Evolutionary conservation across 1,284 basidiomycete genomes (phyloP).

Genomic region (Gomphus sp.): DNA sequence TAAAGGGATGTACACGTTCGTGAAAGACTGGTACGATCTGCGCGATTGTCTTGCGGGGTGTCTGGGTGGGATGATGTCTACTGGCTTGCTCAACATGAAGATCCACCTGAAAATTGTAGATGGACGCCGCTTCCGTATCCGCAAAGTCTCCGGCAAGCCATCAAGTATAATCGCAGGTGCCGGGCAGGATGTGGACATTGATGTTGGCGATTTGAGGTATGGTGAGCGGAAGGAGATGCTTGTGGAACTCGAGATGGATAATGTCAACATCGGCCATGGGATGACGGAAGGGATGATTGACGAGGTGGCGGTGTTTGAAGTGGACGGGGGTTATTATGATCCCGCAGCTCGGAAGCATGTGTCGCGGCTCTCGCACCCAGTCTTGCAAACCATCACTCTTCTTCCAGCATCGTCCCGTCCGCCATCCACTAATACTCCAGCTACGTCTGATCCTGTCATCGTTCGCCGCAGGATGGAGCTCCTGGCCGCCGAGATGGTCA

Average conservation of each 20-base stretch:
- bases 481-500: constrained; percentile 90
- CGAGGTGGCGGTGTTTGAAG: constrained; percentile 86
- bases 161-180: constrained; percentile 76
- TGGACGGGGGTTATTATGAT: constrained; percentile 89
- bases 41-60: constrained; percentile 85
- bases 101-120: constrained; percentile 87
- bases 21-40: constrained; percentile 92
- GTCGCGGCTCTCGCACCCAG: constrained; percentile 78
- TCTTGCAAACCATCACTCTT: constrained; percentile 82
- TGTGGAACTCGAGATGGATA: constrained; percentile 86
- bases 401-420: constrained; percentile 40
- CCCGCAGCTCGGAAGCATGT: constrained; percentile 74
- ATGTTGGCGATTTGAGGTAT: constrained; percentile 86
- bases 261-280: constrained; percentile 67
- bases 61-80: constrained; percentile 89
- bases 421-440: constrained; percentile 29
- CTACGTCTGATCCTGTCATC: constrained; percentile 71
- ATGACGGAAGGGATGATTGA: constrained; percentile 91
- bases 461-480: constrained; percentile 91
- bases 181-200: constrained; percentile 90
- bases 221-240: constrained; percentile 93
- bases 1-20: constrained; percentile 93
- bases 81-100: constrained; percentile 83
- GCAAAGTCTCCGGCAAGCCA: constrained; percentile 83
- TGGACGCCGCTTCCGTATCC: constrained; percentile 74